Evolutionary conservation across 805 yeast species (phyloP).

Genomic region (Ogataea methylovora): DNA sequence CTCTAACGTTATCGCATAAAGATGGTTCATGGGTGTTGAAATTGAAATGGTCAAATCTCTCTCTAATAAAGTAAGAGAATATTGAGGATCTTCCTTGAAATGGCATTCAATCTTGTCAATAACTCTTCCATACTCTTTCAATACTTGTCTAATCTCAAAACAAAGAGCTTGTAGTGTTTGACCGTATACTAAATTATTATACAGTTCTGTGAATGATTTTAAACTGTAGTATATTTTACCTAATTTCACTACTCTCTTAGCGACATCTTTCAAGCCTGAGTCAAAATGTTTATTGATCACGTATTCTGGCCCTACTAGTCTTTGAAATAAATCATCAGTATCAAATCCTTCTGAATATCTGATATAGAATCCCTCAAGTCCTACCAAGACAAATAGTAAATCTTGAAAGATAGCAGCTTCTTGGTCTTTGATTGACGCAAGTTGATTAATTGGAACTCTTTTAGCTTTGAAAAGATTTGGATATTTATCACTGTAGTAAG

Average conservation of each 20-base stretch:
- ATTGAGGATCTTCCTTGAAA: conserved; percentile 38
- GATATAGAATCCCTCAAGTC: conserved; percentile 73
- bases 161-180: conserved; percentile 69
- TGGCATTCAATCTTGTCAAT: conserved; percentile 43
- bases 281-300: conserved; percentile 67
- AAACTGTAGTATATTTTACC: conserved; percentile 63
- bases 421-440: conserved; percentile 47
- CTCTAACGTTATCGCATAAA: conserved; percentile 47
- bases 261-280: conserved; percentile 61
- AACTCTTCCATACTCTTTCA: conserved; percentile 27
- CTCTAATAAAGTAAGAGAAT: conserved; percentile 55
- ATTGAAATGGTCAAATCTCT: conserved; percentile 33
- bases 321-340: conserved; percentile 30
- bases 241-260: conserved; percentile 48
- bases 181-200: conserved; percentile 53
- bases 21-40: conserved; percentile 37
- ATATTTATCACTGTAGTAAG: conserved; percentile 5
- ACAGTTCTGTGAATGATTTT: conserved; percentile 50
- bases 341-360: conserved; percentile 58
- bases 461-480: conserved; percentile 7
- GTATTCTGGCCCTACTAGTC: conserved; percentile 67
- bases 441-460: conserved; percentile 35
- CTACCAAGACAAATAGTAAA: conserved; percentile 56
- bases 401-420: conserved; percentile 72
- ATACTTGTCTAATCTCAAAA: conserved; percentile 40